phyloP scores from a whole-genome alignment of 495 filamentous ascomycete genomes.

The Neurospora sp. region DNA sequence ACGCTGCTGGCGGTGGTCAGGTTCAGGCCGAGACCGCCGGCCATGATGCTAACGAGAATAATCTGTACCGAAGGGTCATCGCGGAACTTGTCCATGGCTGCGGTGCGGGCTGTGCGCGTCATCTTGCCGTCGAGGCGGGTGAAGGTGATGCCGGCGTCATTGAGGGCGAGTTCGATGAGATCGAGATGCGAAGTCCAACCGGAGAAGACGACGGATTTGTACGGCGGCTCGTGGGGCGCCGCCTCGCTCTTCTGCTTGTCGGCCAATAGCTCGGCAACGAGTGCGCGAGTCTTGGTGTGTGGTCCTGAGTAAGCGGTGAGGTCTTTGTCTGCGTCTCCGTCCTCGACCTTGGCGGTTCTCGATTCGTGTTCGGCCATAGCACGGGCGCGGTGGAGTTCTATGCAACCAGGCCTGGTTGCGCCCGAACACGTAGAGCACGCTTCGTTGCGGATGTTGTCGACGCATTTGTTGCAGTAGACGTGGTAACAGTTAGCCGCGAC shows the following conservation, averaged over 20 bases:
- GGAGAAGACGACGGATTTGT: constrained; percentile 89
- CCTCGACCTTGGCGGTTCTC: constrained; percentile 21
- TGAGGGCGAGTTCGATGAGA: constrained; percentile 78
- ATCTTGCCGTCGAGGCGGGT: constrained; percentile 86
- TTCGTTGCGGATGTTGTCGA: constrained; percentile 38
- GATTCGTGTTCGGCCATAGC: constrained; percentile 49
- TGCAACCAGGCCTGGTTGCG: constrained; percentile 39
- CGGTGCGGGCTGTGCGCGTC: constrained; percentile 56
- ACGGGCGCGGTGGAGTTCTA: constrained; percentile 55
- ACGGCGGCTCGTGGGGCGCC: constrained; percentile 50
- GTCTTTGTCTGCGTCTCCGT: constrained; percentile 39
- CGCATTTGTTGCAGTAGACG: constrained; percentile 66
- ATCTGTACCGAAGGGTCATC: constrained; percentile 62
- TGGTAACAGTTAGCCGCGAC: constrained; percentile 62
- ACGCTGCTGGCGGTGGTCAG: constrained; percentile 75
- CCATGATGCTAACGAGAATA: constrained; percentile 84
- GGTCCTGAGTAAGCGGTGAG: constrained; percentile 71
- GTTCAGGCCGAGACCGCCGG: constrained; percentile 87
- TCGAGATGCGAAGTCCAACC: constrained; percentile 91
- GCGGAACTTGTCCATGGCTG: constrained; percentile 65
- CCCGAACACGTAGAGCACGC: constrained; percentile 14
- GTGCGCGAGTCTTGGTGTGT: constrained; percentile 78
- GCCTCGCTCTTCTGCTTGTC: constrained; percentile 49
- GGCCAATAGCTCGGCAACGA: constrained; percentile 55
- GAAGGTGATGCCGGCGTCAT: constrained; percentile 53